Evolutionary conservation across 164 flowering plant genomes (phyloP).

Genomic region (Chimonanthus praecox): DNA sequence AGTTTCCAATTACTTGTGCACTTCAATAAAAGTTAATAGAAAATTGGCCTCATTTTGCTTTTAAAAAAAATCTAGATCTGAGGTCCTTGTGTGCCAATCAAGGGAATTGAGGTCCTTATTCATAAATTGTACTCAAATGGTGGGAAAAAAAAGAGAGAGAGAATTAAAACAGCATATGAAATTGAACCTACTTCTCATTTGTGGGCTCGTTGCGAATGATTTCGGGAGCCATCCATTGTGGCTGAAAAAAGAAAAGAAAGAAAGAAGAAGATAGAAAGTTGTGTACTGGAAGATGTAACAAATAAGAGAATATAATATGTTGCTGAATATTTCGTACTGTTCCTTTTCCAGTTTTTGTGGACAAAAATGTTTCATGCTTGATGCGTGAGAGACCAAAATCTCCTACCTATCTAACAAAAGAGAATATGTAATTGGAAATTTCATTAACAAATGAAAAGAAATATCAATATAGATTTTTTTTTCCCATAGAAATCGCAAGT

Average conservation of each 20-base stretch:
- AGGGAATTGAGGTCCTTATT: no score
- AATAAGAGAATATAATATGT: not conserved
- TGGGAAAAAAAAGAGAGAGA: no score
- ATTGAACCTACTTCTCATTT: conserved; percentile 81
- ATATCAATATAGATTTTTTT: not conserved
- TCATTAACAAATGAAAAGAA: not conserved
- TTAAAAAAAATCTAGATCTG: no score
- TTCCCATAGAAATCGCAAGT: not conserved
- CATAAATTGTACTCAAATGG: no score
- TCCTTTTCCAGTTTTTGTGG: conserved; percentile 86
- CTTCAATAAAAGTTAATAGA: not conserved
- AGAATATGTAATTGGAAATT: not conserved
- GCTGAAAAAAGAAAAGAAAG: conserved; percentile 42
- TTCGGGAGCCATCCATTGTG: conserved; percentile 99
- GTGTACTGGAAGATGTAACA: not conserved
- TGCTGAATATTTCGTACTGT: conserved; percentile 48
- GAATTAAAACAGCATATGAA: not conserved
- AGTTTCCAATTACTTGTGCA: not conserved
- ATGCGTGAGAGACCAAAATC: conserved; percentile 97
- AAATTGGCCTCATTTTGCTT: not conserved
- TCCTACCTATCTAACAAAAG: conserved; percentile 50
- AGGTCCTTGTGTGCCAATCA: no score
- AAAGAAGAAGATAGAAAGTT: no score
- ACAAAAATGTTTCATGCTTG: conserved; percentile 71
- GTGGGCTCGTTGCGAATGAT: conserved; percentile 91